Base-by-base conservation (phyloP, 129 eudicot genomes). In the Glebionis coronaria region DNA sequence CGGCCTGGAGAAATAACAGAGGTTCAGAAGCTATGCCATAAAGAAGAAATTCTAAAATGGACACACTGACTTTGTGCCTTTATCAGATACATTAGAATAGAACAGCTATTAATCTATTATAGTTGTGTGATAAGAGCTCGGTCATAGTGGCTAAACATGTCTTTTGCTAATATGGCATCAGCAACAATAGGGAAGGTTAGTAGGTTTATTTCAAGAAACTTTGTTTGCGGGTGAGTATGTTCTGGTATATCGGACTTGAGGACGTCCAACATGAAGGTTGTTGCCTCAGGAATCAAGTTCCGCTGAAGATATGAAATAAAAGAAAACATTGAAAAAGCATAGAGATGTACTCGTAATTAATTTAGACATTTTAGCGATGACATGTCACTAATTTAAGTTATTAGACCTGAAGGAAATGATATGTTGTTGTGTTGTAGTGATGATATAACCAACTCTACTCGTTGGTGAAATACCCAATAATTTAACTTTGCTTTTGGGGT, bases 391-490 rank as follows among this genome's bases (percentile, higher is more conserved):
- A 2, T 7, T 6, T 0, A 10, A 35, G n/a, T 35, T 9, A 35
- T 35, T 2, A 8, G 9, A 93, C 98, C 95, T 93, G 98, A 29
- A 93, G 95, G 66, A 93, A 93, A 76, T 86, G 98, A 78, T 93
- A 96, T n/a, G 98, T 88, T 57, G 88, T 86, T 53, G 98, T 93
- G 75, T 93, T 93, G 82, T 93, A 93, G n/a, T n/a, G n/a, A n/a
- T n/a, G n/a, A n/a, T n/a, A n/a, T n/a, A n/a, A n/a, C n/a, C n/a
- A n/a, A n/a, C n/a, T n/a, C n/a, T n/a, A n/a, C n/a, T n/a, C n/a
- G n/a, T n/a, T n/a, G n/a, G n/a, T n/a, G n/a, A n/a, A n/a, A n/a
- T n/a, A n/a, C n/a, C n/a, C n/a, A n/a, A n/a, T n/a, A n/a, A n/a
- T n/a, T n/a, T n/a, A n/a, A n/a, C n/a, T n/a, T n/a, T n/a, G n/a